Percentiles rank a stretch among this genome's conserved stretches.
phyloP scores from a whole-genome alignment of 108 stramenopile species.

The Nitzschia putrida region DNA sequence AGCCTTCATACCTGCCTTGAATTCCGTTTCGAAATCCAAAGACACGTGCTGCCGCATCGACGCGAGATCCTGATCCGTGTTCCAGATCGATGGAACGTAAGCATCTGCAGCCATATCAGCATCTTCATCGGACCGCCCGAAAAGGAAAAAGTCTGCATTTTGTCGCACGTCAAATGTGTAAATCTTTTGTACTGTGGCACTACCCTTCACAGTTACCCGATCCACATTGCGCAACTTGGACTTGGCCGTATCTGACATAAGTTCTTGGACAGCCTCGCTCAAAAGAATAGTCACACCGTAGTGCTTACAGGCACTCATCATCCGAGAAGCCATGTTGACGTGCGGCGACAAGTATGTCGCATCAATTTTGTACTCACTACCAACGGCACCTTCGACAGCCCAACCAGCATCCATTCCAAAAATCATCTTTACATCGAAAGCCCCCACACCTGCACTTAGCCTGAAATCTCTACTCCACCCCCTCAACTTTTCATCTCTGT shows the following conservation, averaged over 20 bases:
- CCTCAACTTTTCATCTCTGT: constrained; percentile 70
- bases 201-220: constrained; percentile 85
- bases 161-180: constrained; percentile 80
- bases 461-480: constrained; percentile 73
- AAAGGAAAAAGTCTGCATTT: constrained; percentile 76
- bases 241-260: constrained; percentile 64
- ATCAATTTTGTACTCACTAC: constrained; percentile 89
- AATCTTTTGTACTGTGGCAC: constrained; percentile 70
- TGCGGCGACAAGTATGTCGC: constrained; percentile 96
- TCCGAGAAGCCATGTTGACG: constrained; percentile 94
- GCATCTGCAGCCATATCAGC: constrained; percentile 72
- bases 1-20: constrained; percentile 61
- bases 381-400: constrained; percentile 94
- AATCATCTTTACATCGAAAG: constrained; percentile 62
- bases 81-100: constrained; percentile 71
- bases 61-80: constrained; percentile 76
- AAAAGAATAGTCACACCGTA: constrained; percentile 81
- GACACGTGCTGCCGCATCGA: constrained; percentile 81
- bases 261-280: constrained; percentile 63
- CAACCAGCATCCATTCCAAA: constrained; percentile 97
- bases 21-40: constrained; percentile 66
- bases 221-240: constrained; percentile 72
- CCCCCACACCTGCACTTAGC: constrained; percentile 53
- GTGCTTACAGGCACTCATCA: constrained; percentile 91
- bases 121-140: constrained; percentile 65